phyloP scores from a whole-genome alignment of 768 basidiomycete species.

The Kwoniella dejecticola region DNA sequence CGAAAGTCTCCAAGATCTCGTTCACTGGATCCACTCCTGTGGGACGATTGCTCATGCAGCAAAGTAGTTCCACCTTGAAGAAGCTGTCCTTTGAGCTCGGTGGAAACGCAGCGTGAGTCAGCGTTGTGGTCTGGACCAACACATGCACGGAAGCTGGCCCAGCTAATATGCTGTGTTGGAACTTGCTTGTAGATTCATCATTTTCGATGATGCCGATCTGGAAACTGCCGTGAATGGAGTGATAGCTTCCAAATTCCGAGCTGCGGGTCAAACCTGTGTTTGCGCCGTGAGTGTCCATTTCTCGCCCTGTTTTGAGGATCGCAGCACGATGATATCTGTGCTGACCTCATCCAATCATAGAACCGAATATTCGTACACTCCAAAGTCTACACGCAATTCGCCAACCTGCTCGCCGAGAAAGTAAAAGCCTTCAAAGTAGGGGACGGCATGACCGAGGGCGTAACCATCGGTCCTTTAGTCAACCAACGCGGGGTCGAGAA shows the following conservation, averaged over 20 bases:
- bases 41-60: conserved; percentile 71
- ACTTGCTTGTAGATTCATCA: conserved; percentile 69
- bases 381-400: conserved; percentile 70
- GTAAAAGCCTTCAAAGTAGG: conserved; percentile 19
- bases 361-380: conserved; percentile 93
- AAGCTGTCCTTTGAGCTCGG: conserved; percentile 88
- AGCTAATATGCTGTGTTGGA: not conserved
- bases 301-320: no score
- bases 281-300: conserved; percentile 9
- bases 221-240: conserved; percentile 87
- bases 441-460: conserved; percentile 15
- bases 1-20: conserved; percentile 64
- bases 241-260: conserved; percentile 79
- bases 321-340: no score
- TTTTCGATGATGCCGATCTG: conserved; percentile 78
- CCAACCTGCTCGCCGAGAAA: conserved; percentile 67
- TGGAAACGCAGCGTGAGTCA: conserved; percentile 65
- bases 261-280: conserved; percentile 24
- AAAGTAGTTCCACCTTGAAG: conserved; percentile 67
- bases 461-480: conserved; percentile 16
- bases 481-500: conserved; percentile 21
- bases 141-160: not conserved
- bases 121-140: conserved; percentile 50
- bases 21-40: conserved; percentile 86
- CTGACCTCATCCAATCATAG: no score